Evolutionary conservation across 768 basidiomycete species (phyloP), one percentile per base, ranked within the genome.

Genomic region (Suillus decipiens): DNA sequence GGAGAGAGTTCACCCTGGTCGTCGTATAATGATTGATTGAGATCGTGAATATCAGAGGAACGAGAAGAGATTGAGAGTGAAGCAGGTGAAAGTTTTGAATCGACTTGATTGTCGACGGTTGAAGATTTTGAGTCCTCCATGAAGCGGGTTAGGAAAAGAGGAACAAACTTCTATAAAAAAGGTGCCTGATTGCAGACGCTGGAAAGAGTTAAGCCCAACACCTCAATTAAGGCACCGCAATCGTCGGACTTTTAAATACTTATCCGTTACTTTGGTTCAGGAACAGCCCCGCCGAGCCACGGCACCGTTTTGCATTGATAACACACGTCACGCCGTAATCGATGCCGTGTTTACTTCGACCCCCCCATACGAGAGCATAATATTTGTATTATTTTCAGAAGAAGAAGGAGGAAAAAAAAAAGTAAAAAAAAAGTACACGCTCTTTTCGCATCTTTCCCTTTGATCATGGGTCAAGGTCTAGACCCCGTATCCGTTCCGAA

Each of bases 111-210:
- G 66, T 75, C 72, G 73, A 67, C 61, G 57, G 68, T 45, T 24
- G 73, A 45, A 67, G 66, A 67, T 75, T 73, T 75, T 73, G 73
- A 75, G 73, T 75, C 73, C 66, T 75, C 73, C 73, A 75, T 75
- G 71, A 42, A 57, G 67, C 65, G 69, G 67, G 54, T 63, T 62
- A 64, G 67, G 64, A 71, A 76, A 76, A 73, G 70, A 76, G 73
- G 68, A 74, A 72, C 68, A 58, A 68, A 66, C 71, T 65, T 73
- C 60, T 75, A 67, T 73, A 75, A 65, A 73, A 67, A 63, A 60
- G 70, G 74, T 75, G 74, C 74, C 74, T 75, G 74, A 74, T 68
- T 71, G 68, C 67, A 57, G 56, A 56, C 71, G 70, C 70, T 71
- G 70, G 72, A 71, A 73, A 72, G 59, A 65, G 56, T 70, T 70